Conservation (phyloP, 768 basidiomycete genomes). For the Tricholoma bakamatsutake region DNA sequence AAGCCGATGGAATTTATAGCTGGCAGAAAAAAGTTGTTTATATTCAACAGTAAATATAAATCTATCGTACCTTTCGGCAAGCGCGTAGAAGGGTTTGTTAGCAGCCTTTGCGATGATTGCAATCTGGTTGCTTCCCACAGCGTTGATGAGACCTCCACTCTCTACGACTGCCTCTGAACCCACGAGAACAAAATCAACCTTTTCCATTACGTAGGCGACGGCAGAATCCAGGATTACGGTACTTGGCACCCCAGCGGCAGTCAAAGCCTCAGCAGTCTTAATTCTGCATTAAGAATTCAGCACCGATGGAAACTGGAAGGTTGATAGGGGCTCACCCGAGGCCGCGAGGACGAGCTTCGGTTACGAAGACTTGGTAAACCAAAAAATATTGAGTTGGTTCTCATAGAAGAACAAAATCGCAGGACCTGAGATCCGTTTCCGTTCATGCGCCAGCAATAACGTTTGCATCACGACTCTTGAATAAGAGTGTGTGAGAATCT, state of each 20-base stretch:
- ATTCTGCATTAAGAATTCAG: slow-evolving; percentile 43
- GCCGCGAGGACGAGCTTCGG: slow-evolving; percentile 88
- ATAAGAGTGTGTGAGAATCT: slow-evolving; percentile 97
- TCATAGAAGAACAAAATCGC: slow-evolving; percentile 13
- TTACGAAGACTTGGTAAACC: slow-evolving; percentile 73
- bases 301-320: slow-evolving; percentile 12
- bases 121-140: slow-evolving; percentile 93
- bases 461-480: slow-evolving; percentile 95
- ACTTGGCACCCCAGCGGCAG: slow-evolving; percentile 88
- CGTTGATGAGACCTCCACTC: slow-evolving; percentile 88
- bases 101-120: slow-evolving; percentile 93
- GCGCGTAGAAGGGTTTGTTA: slow-evolving; percentile 94
- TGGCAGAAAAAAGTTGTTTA: slow-evolving; percentile 26
- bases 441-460: slow-evolving; percentile 81
- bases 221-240: slow-evolving; percentile 94
- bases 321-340: slow-evolving; percentile 57
- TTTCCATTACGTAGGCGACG: slow-evolving; percentile 95
- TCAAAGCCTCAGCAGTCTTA: slow-evolving; percentile 85
- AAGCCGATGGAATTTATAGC: slow-evolving; percentile 96
- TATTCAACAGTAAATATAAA: slow-evolving; percentile 15
- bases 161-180: slow-evolving; percentile 98
- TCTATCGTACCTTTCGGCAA: slow-evolving; percentile 72
- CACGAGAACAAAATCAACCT: slow-evolving; percentile 91
- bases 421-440: slow-evolving; percentile 80
- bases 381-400: slow-evolving; percentile 9